These are phyloP conservation scores for Neltuma alba DNA, from an alignment of 306 rosid genomes.

Conservation along the genomic window DNA sequence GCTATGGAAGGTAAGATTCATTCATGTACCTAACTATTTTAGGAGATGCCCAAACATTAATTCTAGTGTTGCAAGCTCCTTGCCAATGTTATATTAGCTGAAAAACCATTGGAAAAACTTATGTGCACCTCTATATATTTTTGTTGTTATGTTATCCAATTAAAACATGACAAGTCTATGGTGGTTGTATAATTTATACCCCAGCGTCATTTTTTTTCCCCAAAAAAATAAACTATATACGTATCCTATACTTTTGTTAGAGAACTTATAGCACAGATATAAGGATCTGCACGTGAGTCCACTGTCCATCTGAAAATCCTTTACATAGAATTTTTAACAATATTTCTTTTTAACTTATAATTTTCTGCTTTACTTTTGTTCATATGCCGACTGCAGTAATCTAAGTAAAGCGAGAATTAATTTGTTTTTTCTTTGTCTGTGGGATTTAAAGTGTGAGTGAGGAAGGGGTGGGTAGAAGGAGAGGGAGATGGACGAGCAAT, in stretches of 20 bases:
- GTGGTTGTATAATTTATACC: neutral
- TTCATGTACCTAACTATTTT: neutral
- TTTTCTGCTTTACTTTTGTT: neutral
- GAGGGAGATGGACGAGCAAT: neutral
- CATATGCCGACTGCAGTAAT: neutral
- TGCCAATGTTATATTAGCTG: neutral
- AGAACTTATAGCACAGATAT: neutral
- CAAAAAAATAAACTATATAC: neutral
- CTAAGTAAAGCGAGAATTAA: neutral
- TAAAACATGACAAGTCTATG: neutral
- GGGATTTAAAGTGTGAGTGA: neutral
- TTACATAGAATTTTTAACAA: neutral
- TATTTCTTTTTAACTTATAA: neutral
- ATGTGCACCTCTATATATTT: neutral
- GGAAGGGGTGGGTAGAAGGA: neutral
- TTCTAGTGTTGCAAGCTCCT: neutral
- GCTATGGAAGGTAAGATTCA: constrained; percentile 71
- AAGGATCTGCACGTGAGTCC: neutral
- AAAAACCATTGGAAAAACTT: neutral
- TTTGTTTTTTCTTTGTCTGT: neutral
- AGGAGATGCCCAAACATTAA: constrained; percentile 18
- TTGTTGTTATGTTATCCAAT: neutral
- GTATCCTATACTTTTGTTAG: neutral
- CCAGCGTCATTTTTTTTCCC: neutral
- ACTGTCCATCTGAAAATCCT: neutral